These are phyloP conservation scores for Epichloe bromicola DNA, from an alignment of 2,329 filamentous ascomycete genomes.

Conservation along the genomic window DNA sequence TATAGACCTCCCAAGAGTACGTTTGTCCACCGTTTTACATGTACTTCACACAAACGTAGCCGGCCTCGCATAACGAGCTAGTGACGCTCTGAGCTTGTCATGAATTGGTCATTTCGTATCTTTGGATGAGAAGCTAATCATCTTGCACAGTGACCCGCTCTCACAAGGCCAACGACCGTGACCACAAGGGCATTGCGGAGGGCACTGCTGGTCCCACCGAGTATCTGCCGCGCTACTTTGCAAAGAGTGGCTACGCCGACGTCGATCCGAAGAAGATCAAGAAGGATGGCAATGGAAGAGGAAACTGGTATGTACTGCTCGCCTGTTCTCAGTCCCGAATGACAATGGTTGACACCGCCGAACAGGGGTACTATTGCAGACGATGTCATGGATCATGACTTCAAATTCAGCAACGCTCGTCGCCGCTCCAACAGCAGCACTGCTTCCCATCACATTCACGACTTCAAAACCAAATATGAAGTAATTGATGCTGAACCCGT, in stretches of 20 bases:
- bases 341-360: neutral
- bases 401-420: constrained; percentile 73
- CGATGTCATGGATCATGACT: constrained; percentile 72
- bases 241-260: constrained; percentile 70
- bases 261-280: constrained; percentile 86
- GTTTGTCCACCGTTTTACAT: neutral
- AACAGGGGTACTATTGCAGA: constrained; percentile 70
- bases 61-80: neutral
- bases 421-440: constrained; percentile 87
- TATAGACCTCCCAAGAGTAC: neutral
- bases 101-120: neutral
- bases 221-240: constrained; percentile 82
- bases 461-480: constrained; percentile 97
- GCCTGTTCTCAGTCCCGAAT: neutral
- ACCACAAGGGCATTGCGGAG: constrained; percentile 69
- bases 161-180: constrained; percentile 89
- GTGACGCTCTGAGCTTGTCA: neutral
- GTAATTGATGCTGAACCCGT: constrained; percentile 77
- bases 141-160: constrained; percentile 74
- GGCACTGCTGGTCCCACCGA: constrained; percentile 57
- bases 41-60: no score
- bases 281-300: constrained; percentile 87
- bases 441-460: constrained; percentile 52
- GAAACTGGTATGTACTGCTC: constrained; percentile 67
- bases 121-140: neutral